Base-by-base conservation (phyloP, 352 stramenopile species). In the Phytopythium helicoides region DNA sequence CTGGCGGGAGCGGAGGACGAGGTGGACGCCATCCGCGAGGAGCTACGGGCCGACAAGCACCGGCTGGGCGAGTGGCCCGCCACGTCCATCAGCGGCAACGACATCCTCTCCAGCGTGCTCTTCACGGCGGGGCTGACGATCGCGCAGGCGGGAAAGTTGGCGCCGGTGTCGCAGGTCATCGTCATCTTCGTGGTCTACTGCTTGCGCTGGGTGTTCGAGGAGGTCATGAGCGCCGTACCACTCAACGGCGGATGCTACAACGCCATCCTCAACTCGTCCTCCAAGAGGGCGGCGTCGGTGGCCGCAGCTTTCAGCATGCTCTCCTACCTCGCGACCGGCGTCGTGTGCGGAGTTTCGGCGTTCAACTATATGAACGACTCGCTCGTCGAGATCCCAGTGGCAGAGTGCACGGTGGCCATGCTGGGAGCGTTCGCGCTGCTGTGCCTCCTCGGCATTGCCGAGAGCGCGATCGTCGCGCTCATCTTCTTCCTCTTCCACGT, bases 181-280 rank as follows among this genome's bases (percentile, higher is more conserved):
- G 84, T 96, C 6, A 66, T 69, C 6, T 26, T 65, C 21, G 62
- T 78, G 7, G 57, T 80, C 35, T 82, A 71, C 47, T 76, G 68
- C 56, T 58, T 77, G 11, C 68, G 72, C 3, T 81, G 68, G 36
- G 81, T 96, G 18, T 89, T 95, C 50, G 73, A 77, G 36, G 87
- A 96, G 66, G 87, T 88, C 34, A 73, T 94, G 51, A 87, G 68
- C 40, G 85, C 86, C 6, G 66, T 96, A 25, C 86, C 84, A 26
- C 73, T 93, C 38, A 96, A 96, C 64, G 87, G 87, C 33, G 87
- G 87, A 28, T 88, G 75, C 49, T 96, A 96, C 61, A 96, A 83
- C 56, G 75, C 88, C 37, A 72, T 96, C 28, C 64, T 96, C 26
- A 94, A 96, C 62, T 82, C 81, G n/a, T 87, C 81, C 8, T 83